Conservation (phyloP, 176 grass and related monocot genomes). For the Melocanna baccifera region DNA sequence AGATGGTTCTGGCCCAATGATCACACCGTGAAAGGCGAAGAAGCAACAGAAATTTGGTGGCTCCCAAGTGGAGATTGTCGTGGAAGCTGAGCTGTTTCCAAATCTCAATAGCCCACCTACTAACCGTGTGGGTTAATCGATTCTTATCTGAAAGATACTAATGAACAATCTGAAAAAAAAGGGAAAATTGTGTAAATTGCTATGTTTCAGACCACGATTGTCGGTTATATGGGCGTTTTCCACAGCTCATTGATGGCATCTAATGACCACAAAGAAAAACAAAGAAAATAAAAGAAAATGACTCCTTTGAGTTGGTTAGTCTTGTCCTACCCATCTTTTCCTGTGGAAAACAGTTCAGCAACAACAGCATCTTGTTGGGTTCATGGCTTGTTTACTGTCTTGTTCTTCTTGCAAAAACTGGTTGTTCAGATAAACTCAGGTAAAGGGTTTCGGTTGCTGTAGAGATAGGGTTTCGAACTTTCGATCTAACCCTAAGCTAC, state of each 20-base stretch:
- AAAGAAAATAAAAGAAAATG: background rate
- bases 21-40: slow-evolving; percentile 19
- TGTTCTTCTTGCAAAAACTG: background rate
- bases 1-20: background rate
- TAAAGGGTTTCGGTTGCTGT: background rate
- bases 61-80: slow-evolving; percentile 18
- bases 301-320: background rate
- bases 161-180: background rate
- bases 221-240: slow-evolving; percentile 27
- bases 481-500: background rate
- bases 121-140: slow-evolving; percentile 17
- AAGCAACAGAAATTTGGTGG: slow-evolving; percentile 31
- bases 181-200: background rate
- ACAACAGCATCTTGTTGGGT: slow-evolving; percentile 7
- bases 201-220: background rate
- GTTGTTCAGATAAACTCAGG: slow-evolving; percentile 1
- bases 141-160: slow-evolving; percentile 19
- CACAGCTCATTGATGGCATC: background rate
- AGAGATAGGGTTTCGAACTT: background rate
- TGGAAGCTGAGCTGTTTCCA: slow-evolving; percentile 42
- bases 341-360: slow-evolving; percentile 32
- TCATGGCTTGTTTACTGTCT: slow-evolving; percentile 28
- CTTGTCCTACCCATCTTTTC: background rate
- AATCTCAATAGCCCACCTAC: background rate
- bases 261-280: background rate